Evolutionary conservation across 176 grass and related monocot genomes (phyloP), one percentile per base, ranked within the genome.

Genomic region (Rhynchospora breviuscula): DNA sequence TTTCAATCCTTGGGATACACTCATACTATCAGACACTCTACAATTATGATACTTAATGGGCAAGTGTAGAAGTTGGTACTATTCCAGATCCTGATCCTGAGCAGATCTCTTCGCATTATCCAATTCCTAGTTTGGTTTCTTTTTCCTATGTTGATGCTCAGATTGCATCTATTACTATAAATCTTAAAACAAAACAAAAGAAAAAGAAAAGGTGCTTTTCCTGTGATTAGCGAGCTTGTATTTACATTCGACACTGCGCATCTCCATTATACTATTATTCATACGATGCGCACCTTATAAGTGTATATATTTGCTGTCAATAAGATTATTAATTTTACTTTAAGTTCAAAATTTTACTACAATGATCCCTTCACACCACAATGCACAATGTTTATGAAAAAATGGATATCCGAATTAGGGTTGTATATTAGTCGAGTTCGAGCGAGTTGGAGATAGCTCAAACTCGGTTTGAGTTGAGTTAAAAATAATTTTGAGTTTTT

Each of bases 31-130:
- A n/a, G n/a, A n/a, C 62, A 80, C 56, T 59, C 78, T 80, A 59
- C 56, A 80, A 80, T 61, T 63, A 80, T 80, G 54, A 59, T 80
- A 61, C 78, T 59, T 43, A 26, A 80, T 80, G 21, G 78, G 33
- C 46, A 29, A 19, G 26, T 26, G 51, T 63, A 80, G 56, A 62
- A 58, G 14, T 80, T 45, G 17, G 6, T 31, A 35, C 8, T 54
- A 80, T 59, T 60, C 53, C 53, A 35, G 26, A 29, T 29, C 26
- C 26, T 29, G 77, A 80, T 80, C 23, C 51, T 43, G 15, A 79
- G 14, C 25, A 79, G 52, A 80, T 80, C 77, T 60, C 51, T 33
- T 60, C 23, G 9, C 77, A 80, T n/a, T n/a, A n/a, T n/a, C n/a
- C n/a, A n/a, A 59, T 80, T 59, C 13, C 8, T 61, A 40, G 14